Base-by-base conservation (phyloP, 495 filamentous ascomycete species). In the Lepraria neglecta region DNA sequence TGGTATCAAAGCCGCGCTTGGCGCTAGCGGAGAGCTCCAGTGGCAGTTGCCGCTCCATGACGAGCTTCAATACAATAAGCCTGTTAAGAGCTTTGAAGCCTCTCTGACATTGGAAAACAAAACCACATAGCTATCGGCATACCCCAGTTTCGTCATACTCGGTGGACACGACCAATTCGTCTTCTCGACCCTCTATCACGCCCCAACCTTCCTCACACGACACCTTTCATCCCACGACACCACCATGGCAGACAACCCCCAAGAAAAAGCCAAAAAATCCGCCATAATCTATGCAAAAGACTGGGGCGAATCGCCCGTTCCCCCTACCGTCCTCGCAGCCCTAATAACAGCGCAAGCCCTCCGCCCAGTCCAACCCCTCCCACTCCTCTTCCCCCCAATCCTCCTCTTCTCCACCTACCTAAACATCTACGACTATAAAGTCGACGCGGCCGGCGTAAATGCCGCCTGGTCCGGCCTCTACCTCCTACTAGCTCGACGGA, bases 381-480 rank as follows among this genome's bases (percentile, higher is more conserved):
- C 90, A 2, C 84, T 95, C 78, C 75, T 90, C 65, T 90, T 96
- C 76, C 80, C 90, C 40, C 88, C 91, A 0, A 76, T 91, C 59
- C 82, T 97, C n/a, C 78, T 95, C 59, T 91, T 95, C 77, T 82
- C 83, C 59, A 87, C 85, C 74, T 97, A 96, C 73, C 79, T 92
- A 48, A 92, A 91, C 70, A 70, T 96, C 10, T 80, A 82, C 55
- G 84, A 83, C 40, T 91, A 85, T 81, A 85, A 87, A 70, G 85
- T 83, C 56, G 94, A 97, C 71, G 83, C 82, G 54, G 92, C 91
- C 0, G 94, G 92, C 33, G 79, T 91, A 56, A 88, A 84, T 14
- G 90, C 88, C 19, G 90, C 92, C 4, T 96, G 89, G 84, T 90
- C 87, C 44, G 89, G 86, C 4, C 74, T 96, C 24, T 98, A 97